Evolutionary conservation across 495 filamentous ascomycete species (phyloP), one percentile per base, ranked within the genome.

Genomic region (Penicillium salamii): DNA sequence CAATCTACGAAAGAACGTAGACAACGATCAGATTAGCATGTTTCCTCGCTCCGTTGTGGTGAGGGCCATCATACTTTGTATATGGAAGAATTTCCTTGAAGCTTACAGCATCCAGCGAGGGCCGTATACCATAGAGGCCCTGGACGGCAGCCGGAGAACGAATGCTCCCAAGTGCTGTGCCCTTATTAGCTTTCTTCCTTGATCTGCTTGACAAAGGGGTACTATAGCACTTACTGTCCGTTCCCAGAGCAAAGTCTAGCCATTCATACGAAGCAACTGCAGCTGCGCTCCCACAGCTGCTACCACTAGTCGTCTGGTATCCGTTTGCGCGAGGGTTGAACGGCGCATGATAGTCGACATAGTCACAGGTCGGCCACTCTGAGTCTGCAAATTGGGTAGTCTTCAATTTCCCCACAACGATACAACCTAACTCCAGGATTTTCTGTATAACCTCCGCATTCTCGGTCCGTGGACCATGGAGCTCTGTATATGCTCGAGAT

Each of bases 251-350:
- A 1, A 31, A 59, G 52, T 83, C 79, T 13, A 82, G 54, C 77
- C 77, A 83, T 1, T 65, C 61, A 52, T 81, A 83, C 2, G 67
- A 48, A 1, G 68, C 72, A 37, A 77, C 53, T 2, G 71, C 71
- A 13, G 72, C 73, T 11, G 63, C 78, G 11, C 68, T 67, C 0
- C 77, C 79, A 1, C 65, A 63, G 2, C 67, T 75, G 20, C 68
- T 75, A 12, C 61, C 66, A 1, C 59, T 61, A 0, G 77, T 63
- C n/a, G 66, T 55, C 42, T 78, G 71, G 45, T 78, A 82, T n/a
- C 71, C 68, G 52, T 82, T 79, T 2, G 69, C 79, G 9, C 79
- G 67, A 7, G 75, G 72, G 58, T 80, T 83, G 3, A 54, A 78
- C 0, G 78, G 77, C 3, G 64, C 50, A 29, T 77, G 69, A 49